These are phyloP conservation scores for Catenaria anguillulae DNA, from an alignment of 371 early-diverging fungal species.

Conservation along the genomic window DNA sequence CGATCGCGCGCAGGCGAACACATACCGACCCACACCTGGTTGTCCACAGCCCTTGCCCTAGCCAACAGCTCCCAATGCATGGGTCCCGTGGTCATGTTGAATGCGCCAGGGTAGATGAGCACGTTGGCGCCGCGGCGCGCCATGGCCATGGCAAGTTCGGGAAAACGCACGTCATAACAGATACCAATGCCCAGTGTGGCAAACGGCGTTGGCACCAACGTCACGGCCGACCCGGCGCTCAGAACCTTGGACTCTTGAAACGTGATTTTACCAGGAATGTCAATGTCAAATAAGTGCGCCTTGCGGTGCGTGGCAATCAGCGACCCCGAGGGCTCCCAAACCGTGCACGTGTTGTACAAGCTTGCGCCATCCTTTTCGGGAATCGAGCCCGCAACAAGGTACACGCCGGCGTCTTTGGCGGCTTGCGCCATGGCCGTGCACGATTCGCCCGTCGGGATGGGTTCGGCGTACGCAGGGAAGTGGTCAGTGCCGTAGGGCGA, in stretches of 20 bases:
- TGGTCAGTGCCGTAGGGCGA: slow-evolving; percentile 81
- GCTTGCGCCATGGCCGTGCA: slow-evolving; percentile 51
- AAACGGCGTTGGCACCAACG: slow-evolving; percentile 60
- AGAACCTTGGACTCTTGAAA: slow-evolving; percentile 85
- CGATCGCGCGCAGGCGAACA: slow-evolving; percentile 86
- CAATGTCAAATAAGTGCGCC: slow-evolving; percentile 92
- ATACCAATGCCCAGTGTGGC: slow-evolving; percentile 85
- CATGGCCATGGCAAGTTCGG: slow-evolving; percentile 75
- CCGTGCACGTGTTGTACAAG: slow-evolving; percentile 79
- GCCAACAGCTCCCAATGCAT: slow-evolving; percentile 86
- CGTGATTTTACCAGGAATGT: slow-evolving; percentile 76
- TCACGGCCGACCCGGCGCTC: slow-evolving; percentile 52
- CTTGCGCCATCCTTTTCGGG: slow-evolving; percentile 55
- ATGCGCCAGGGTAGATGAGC: slow-evolving; percentile 52
- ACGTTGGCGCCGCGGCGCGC: slow-evolving; percentile 51
- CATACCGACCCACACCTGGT: slow-evolving; percentile 62
- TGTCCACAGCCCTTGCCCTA: slow-evolving; percentile 64
- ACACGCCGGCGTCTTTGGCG: slow-evolving; percentile 60
- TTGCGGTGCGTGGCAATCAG: slow-evolving; percentile 53
- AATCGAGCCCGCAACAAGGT: slow-evolving; percentile 67
- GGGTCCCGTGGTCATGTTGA: slow-evolving; percentile 89
- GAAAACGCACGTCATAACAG: slow-evolving; percentile 93
- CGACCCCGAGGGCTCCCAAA: slow-evolving; percentile 61
- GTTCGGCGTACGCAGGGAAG: slow-evolving; percentile 55
- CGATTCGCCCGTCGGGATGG: slow-evolving; percentile 39